Evolutionary conservation across 2,329 filamentous ascomycete genomes (phyloP).

Genomic region (Didymella lethalis): DNA sequence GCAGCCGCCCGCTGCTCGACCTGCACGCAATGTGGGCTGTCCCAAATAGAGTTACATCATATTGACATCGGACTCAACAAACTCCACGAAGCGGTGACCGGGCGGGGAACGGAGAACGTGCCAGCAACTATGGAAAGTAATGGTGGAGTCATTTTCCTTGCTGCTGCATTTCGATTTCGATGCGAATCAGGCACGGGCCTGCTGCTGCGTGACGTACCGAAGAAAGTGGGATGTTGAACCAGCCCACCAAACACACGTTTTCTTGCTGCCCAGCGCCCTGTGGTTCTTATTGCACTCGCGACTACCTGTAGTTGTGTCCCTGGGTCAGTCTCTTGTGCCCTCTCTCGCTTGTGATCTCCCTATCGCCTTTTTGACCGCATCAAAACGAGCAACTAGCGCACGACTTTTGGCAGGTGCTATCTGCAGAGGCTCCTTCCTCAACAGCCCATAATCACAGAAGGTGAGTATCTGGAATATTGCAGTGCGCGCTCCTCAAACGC

Average conservation of each 20-base stretch:
- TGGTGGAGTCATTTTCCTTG: constrained; percentile 26
- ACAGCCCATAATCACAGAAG: constrained; percentile 7
- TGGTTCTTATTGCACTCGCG: constrained; percentile 10
- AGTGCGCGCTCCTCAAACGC: constrained; percentile 1
- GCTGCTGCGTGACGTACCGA: constrained; percentile 20
- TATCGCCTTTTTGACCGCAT: not conserved
- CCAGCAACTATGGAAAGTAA: constrained; percentile 24
- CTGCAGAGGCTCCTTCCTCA: constrained; percentile 21
- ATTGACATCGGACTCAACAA: constrained; percentile 25
- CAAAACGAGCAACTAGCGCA: constrained; percentile 3
- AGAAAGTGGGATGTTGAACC: constrained; percentile 27
- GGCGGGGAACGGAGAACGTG: constrained; percentile 25
- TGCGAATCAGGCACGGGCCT: constrained; percentile 16
- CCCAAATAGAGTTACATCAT: constrained; percentile 31
- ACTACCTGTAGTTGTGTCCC: constrained; percentile 3
- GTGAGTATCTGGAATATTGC: constrained; percentile 16
- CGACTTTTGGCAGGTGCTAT: constrained; percentile 13
- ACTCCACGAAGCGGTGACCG: constrained; percentile 18
- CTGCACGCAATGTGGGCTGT: constrained; percentile 18
- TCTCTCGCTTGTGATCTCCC: not conserved
- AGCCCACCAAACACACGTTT: constrained; percentile 27
- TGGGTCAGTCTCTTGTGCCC: not conserved
- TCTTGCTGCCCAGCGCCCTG: constrained; percentile 16
- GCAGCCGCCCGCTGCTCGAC: constrained; percentile 8
- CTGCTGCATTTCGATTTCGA: constrained; percentile 20